Evolutionary conservation across 176 grass and related monocot genomes (phyloP), one percentile per base, ranked within the genome.

Genomic region (Aegilops umbellulata): DNA sequence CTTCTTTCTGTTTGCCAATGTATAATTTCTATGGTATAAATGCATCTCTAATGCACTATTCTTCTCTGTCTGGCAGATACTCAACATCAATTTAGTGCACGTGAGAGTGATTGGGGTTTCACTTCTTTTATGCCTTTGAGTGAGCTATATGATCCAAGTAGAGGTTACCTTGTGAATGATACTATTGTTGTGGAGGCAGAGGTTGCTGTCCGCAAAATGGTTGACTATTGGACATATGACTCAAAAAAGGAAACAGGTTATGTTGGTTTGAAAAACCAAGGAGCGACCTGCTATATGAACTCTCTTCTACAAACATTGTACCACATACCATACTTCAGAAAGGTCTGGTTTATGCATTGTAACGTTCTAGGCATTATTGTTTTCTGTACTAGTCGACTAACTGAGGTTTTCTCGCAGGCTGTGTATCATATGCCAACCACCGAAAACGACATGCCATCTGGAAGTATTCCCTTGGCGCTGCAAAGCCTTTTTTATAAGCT

Each of bases 361-460:
- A 65, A 83, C 74, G 60, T 64, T 85, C 17, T 79, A 81, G n/a
- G 39, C 61, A 39, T 46, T 78, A 63, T 79, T 61, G 34, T 36
- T 88, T 61, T 29, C 26, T 75, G 47, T 65, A 53, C 67, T 36
- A 27, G 25, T 85, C 60, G 60, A 69, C 51, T 55, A 49, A 65
- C 51, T 69, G 31, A 29, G 34, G 65, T 62, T 10, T 80, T 44
- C 67, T 70, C 64, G 36, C 86, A 93, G 95, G 95, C 92, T 78
- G 95, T 97, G 74, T 97, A 97, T 91, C 95, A 97, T 90, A 94
- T 97, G 92, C 92, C 95, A 78, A 94, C 95, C 88, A 97, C 95
- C 53, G 95, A 94, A 83, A 97, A 93, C 57, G 95, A 97, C 74
- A 97, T 97, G 79, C 95, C 92, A 86, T 92, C 92, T 79, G 92